Conservation (phyloP, 73 alveolate genomes). For the Uronychia setigera region DNA sequence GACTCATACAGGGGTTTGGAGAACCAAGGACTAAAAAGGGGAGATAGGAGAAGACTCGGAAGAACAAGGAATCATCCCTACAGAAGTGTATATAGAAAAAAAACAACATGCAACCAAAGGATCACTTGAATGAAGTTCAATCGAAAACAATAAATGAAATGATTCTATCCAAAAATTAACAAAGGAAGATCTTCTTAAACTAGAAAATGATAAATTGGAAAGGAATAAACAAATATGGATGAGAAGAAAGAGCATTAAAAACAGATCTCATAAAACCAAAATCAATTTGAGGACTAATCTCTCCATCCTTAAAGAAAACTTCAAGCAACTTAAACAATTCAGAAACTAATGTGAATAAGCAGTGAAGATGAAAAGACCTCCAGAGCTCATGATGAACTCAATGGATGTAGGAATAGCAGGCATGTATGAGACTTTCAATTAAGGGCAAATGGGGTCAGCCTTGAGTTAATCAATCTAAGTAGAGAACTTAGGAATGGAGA, state of each 20-base stretch:
- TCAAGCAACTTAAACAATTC: not conserved
- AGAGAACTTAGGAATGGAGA: no score
- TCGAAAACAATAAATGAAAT: no score
- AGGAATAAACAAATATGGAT: not conserved
- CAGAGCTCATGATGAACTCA: no score
- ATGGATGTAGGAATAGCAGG: no score
- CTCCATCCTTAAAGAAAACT: not conserved
- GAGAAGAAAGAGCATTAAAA: not conserved
- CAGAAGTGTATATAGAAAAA: not conserved
- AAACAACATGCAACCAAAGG: not conserved
- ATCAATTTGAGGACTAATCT: not conserved
- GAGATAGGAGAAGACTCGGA: not conserved
- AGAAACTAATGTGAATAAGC: no score
- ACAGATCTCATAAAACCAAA: not conserved
- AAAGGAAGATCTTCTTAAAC: not conserved
- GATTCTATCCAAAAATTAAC: no score
- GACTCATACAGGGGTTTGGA: not conserved
- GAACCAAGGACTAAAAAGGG: not conserved
- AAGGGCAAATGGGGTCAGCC: no score
- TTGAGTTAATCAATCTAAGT: no score
- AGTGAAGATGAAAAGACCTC: no score
- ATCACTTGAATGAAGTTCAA: no score
- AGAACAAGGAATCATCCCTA: not conserved
- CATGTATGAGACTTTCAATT: no score
- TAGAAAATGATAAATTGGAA: not conserved